These are phyloP conservation scores for Otatea glauca DNA, from an alignment of 176 grass and related monocot species.

Conservation along the genomic window DNA sequence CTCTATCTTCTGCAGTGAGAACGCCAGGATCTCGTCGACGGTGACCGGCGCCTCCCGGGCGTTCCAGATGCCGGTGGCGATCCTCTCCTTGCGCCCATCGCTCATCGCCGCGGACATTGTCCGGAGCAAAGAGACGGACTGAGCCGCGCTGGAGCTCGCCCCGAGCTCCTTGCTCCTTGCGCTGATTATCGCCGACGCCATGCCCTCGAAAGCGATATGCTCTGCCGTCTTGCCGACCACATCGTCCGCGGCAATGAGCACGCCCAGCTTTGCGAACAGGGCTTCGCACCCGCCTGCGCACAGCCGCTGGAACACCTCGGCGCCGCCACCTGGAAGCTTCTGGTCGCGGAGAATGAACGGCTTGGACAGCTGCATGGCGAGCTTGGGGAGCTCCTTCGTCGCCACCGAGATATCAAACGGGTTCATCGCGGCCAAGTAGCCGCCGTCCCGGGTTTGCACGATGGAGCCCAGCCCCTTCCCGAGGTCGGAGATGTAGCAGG, in stretches of 20 bases:
- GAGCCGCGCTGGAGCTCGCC: slow-evolving; percentile 67
- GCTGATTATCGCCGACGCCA: slow-evolving; percentile 78
- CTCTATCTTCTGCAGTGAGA: slow-evolving; percentile 85
- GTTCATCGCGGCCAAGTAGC: slow-evolving; percentile 78
- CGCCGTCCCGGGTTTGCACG: slow-evolving; percentile 84
- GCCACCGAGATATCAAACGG: slow-evolving; percentile 70
- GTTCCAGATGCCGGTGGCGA: slow-evolving; percentile 82
- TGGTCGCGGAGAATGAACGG: slow-evolving; percentile 66
- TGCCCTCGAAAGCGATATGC: slow-evolving; percentile 92
- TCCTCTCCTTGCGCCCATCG: slow-evolving; percentile 62
- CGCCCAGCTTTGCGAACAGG: slow-evolving; percentile 45
- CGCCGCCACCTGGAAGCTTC: slow-evolving; percentile 55
- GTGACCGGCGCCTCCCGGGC: slow-evolving; percentile 51
- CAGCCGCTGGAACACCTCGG: slow-evolving; percentile 77
- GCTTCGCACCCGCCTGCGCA: slow-evolving; percentile 53
- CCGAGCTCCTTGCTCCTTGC: slow-evolving; percentile 68
- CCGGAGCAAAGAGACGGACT: slow-evolving; percentile 57
- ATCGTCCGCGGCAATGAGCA: slow-evolving; percentile 69
- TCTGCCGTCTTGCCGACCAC: slow-evolving; percentile 87
- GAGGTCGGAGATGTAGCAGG: slow-evolving; percentile 65
- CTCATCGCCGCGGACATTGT: slow-evolving; percentile 63
- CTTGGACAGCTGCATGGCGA: slow-evolving; percentile 91
- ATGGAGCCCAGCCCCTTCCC: slow-evolving; percentile 80
- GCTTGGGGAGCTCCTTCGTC: slow-evolving; percentile 73
- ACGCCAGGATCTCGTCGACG: slow-evolving; percentile 68